Evolutionary conservation across 2,329 filamentous ascomycete species (phyloP).

Genomic region (Fusarium duplospermum): DNA sequence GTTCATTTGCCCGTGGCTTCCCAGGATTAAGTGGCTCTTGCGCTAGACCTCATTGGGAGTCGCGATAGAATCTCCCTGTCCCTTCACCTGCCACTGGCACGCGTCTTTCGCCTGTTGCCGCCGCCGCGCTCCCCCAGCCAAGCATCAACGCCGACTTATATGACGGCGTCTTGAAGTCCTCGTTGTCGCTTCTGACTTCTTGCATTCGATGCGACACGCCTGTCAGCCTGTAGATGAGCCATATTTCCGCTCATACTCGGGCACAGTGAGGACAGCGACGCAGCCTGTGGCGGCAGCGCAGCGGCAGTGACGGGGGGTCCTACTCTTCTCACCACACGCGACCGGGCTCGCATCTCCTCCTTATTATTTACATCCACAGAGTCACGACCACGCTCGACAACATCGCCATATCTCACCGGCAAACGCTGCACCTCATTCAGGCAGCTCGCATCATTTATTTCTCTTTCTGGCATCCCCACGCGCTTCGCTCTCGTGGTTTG

Average conservation of each 20-base stretch:
- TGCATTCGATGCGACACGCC: slow-evolving; percentile 20
- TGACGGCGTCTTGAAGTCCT: slow-evolving; percentile 23
- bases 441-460: slow-evolving; percentile 3
- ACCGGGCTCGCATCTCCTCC: slow-evolving; percentile 38
- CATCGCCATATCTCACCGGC: slow-evolving; percentile 13
- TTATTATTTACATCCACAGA: slow-evolving; percentile 40
- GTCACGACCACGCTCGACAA: slow-evolving; percentile 12
- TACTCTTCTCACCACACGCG: slow-evolving; percentile 37
- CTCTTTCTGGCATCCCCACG: background rate
- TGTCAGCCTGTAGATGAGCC: slow-evolving; percentile 1
- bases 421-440: slow-evolving; percentile 5
- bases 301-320: slow-evolving; percentile 19
- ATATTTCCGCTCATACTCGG: slow-evolving; percentile 6
- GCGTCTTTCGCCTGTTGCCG: slow-evolving; percentile 42
- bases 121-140: slow-evolving; percentile 35
- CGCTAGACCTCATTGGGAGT: slow-evolving; percentile 46
- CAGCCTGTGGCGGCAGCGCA: slow-evolving; percentile 20
- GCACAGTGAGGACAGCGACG: slow-evolving; percentile 18
- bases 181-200: slow-evolving; percentile 9
- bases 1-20: slow-evolving; percentile 29
- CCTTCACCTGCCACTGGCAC: slow-evolving; percentile 44
- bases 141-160: slow-evolving; percentile 32
- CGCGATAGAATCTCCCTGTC: slow-evolving; percentile 47
- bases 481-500: slow-evolving; percentile 18
- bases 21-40: slow-evolving; percentile 30